Percentiles rank a stretch among this genome's conserved stretches.
Conservation (phyloP, 2,329 filamentous ascomycete species). For the Nigrograna mackinnonii region DNA sequence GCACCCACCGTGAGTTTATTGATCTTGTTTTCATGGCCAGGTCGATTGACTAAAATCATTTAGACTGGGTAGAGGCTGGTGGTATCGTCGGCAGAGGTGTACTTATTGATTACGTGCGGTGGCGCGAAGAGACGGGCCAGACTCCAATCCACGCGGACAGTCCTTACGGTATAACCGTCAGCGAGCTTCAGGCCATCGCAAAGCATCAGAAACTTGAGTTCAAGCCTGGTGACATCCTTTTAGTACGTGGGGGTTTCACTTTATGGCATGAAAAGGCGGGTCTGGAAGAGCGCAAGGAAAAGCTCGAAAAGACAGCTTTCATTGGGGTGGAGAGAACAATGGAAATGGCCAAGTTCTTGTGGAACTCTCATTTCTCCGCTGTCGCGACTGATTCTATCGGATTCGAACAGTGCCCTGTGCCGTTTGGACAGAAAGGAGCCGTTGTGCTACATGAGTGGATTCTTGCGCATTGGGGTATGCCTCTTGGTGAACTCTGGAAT, state of each 20-base stretch:
- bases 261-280: not conserved
- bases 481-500: slow-evolving; percentile 2
- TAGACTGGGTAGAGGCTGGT: no score
- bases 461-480: not conserved
- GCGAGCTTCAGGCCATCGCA: slow-evolving; percentile 12
- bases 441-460: slow-evolving; percentile 1
- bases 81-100: slow-evolving; percentile 22
- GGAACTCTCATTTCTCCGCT: not conserved
- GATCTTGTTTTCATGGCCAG: no score
- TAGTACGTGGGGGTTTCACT: slow-evolving; percentile 7
- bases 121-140: slow-evolving; percentile 16
- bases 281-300: no score
- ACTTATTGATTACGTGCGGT: slow-evolving; percentile 20
- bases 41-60: no score
- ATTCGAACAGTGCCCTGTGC: no score
- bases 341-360: not conserved
- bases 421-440: not conserved
- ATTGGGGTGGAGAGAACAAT: not conserved
- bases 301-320: no score
- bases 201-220: slow-evolving; percentile 14
- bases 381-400: not conserved
- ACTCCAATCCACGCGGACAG: slow-evolving; percentile 12
- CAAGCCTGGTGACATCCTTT: slow-evolving; percentile 19
- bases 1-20: no score
- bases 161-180: slow-evolving; percentile 12